Evolutionary conservation across 2,329 filamentous ascomycete species (phyloP).

Genomic region (Didymella keratinophila): DNA sequence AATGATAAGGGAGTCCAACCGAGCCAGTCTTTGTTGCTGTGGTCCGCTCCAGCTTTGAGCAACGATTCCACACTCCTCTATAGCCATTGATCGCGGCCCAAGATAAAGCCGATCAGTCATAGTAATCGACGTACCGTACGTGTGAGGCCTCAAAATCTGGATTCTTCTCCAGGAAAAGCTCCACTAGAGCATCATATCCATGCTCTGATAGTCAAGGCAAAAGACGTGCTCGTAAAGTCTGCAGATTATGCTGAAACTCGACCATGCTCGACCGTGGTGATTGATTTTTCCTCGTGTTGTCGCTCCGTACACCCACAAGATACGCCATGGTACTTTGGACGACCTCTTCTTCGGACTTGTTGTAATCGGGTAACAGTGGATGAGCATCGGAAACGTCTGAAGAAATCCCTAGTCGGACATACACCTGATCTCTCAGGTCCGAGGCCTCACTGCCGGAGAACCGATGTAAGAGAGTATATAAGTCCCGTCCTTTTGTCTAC

Average conservation of each 20-base stretch:
- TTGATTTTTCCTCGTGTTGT: no score
- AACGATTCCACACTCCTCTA: background rate
- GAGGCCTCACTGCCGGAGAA: slow-evolving; percentile 29
- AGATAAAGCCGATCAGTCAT: no score
- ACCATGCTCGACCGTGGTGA: no score
- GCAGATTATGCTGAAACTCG: no score
- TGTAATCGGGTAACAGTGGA: background rate
- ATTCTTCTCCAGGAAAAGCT: no score
- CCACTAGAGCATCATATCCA: background rate
- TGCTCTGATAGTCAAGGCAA: background rate
- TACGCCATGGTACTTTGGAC: background rate
- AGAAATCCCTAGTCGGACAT: slow-evolving; percentile 32
- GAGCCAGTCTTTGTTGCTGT: no score
- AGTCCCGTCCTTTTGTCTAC: slow-evolving; percentile 26
- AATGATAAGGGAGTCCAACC: background rate
- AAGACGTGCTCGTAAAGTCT: no score
- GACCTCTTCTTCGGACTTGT: background rate
- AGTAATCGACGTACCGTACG: no score
- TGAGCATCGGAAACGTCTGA: slow-evolving; percentile 15
- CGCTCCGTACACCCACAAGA: background rate
- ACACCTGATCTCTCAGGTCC: slow-evolving; percentile 31
- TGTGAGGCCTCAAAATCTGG: no score
- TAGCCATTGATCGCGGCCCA: background rate
- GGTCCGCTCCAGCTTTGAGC: no score
- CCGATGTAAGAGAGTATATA: slow-evolving; percentile 27